Conservation (phyloP, 1,139 yeast genomes). For the Starmera stellimalicola region DNA sequence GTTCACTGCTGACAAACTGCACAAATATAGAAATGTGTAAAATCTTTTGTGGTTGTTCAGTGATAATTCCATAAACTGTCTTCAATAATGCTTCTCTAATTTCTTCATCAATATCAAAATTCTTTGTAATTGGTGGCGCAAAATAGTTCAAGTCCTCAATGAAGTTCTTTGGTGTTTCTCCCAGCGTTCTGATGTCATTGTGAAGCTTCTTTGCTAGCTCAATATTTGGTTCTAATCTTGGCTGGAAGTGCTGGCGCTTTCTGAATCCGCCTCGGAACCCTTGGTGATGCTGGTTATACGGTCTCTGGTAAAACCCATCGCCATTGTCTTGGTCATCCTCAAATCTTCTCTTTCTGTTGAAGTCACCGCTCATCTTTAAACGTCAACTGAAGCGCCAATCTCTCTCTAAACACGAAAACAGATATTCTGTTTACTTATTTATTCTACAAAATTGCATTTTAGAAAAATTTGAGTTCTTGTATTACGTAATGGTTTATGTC, state of each 20-base stretch:
- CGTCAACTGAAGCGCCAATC: no score
- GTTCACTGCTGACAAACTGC: slow-evolving; percentile 56
- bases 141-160: slow-evolving; percentile 60
- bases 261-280: background rate
- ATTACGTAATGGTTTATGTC: no score
- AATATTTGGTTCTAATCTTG: slow-evolving; percentile 27
- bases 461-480: no score
- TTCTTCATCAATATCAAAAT: slow-evolving; percentile 56
- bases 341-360: slow-evolving; percentile 17
- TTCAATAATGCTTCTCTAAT: slow-evolving; percentile 51
- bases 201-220: slow-evolving; percentile 30
- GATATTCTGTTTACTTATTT: no score
- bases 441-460: no score
- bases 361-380: no score
- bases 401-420: no score
- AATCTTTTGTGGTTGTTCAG: slow-evolving; percentile 89
- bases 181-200: slow-evolving; percentile 53
- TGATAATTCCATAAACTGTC: slow-evolving; percentile 58
- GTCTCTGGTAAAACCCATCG: slow-evolving; percentile 11
- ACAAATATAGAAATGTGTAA: slow-evolving; percentile 63
- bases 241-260: background rate
- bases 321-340: slow-evolving; percentile 12
- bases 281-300: slow-evolving; percentile 19
- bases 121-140: slow-evolving; percentile 58
- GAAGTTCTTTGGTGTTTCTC: slow-evolving; percentile 51